phyloP scores from a whole-genome alignment of 805 yeast species.

The Pichia eremophila region DNA sequence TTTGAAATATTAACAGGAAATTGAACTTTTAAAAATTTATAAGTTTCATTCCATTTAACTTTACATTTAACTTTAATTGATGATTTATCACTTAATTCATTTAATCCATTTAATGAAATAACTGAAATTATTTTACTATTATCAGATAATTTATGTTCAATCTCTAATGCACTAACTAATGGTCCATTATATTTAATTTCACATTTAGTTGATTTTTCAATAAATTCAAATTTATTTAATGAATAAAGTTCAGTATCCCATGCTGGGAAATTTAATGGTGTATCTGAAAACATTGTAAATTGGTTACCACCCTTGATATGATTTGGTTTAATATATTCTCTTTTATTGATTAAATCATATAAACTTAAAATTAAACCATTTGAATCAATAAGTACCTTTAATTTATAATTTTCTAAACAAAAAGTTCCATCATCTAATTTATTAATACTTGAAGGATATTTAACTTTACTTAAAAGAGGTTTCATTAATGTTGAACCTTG shows the following conservation, averaged over 20 bases:
- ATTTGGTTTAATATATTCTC: slow-evolving; percentile 59
- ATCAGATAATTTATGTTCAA: slow-evolving; percentile 50
- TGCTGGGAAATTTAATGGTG: slow-evolving; percentile 86
- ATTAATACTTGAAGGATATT: slow-evolving; percentile 41
- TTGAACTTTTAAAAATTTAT: slow-evolving; percentile 87
- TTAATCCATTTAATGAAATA: slow-evolving; percentile 57
- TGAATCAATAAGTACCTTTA: slow-evolving; percentile 45
- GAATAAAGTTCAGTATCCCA: slow-evolving; percentile 97
- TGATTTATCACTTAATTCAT: slow-evolving; percentile 27
- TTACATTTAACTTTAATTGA: slow-evolving; percentile 43
- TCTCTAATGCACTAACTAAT: slow-evolving; percentile 52
- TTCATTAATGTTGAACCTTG: slow-evolving; percentile 15
- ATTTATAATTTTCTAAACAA: slow-evolving; percentile 49
- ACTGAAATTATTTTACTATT: slow-evolving; percentile 53
- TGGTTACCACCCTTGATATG: slow-evolving; percentile 66
- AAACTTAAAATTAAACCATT: slow-evolving; percentile 54
- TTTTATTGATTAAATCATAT: slow-evolving; percentile 43
- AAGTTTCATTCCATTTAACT: slow-evolving; percentile 82
- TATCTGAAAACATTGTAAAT: slow-evolving; percentile 75
- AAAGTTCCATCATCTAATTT: slow-evolving; percentile 31
- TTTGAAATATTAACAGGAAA: slow-evolving; percentile 79
- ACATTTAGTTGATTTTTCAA: slow-evolving; percentile 32
- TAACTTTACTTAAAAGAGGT: slow-evolving; percentile 19
- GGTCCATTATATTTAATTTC: slow-evolving; percentile 41
- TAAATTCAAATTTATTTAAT: slow-evolving; percentile 55